phyloP scores from a whole-genome alignment of 2,329 filamentous ascomycete species.

The Clonostachys byssicola region DNA sequence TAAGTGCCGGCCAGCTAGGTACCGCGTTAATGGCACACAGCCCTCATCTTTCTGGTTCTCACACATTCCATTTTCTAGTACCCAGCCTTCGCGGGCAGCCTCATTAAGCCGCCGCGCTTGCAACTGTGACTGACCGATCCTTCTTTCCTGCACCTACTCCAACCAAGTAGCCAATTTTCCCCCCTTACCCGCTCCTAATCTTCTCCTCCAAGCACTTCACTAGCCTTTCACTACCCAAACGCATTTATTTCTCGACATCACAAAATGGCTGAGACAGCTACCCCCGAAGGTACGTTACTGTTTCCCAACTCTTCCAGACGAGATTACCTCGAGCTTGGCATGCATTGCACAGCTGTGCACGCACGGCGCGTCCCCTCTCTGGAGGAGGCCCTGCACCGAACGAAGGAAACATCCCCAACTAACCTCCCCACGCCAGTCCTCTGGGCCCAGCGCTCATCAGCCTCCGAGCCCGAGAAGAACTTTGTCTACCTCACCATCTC shows the following conservation, averaged over 20 bases:
- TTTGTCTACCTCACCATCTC: slow-evolving; percentile 90
- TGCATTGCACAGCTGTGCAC: no score
- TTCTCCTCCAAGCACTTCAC: no score
- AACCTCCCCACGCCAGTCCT: slow-evolving; percentile 57
- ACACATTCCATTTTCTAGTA: slow-evolving; percentile 26
- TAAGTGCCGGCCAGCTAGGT: background rate
- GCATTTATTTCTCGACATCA: no score
- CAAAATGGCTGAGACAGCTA: slow-evolving; percentile 20
- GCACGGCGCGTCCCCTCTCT: no score
- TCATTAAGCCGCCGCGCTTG: background rate
- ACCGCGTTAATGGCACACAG: slow-evolving; percentile 4
- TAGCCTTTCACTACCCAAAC: no score
- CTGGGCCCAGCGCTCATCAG: slow-evolving; percentile 95
- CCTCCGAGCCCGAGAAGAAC: slow-evolving; percentile 78
- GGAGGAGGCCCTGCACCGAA: no score
- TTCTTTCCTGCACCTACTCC: background rate
- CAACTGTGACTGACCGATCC: background rate
- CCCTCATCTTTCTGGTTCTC: slow-evolving; percentile 35
- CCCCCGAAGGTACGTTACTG: slow-evolving; percentile 29
- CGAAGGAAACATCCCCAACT: background rate
- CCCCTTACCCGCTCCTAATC: no score
- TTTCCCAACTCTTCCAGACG: no score
- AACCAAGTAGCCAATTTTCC: background rate
- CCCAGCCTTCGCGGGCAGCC: slow-evolving; percentile 1
- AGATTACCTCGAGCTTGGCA: no score